Percentiles rank a stretch among this genome's conserved stretches.
These are phyloP conservation scores for Sutorius australiensis DNA, from an alignment of 768 basidiomycete species.

Conservation along the genomic window DNA sequence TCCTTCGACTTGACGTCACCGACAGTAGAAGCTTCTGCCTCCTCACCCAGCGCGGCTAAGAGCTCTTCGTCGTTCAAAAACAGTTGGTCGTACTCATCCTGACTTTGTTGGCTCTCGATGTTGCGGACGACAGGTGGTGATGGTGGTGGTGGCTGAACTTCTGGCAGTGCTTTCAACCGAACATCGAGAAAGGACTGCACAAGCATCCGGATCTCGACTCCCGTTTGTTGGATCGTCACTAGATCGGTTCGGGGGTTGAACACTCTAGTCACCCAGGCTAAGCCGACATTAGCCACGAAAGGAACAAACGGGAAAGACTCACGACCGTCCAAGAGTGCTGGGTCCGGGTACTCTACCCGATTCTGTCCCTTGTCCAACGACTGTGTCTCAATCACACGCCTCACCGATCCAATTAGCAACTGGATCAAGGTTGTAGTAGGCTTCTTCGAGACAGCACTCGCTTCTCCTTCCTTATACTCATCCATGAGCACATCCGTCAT, in stretches of 20 bases:
- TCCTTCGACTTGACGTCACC: constrained; percentile 43
- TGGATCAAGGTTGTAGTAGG: constrained; percentile 41
- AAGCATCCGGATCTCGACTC: constrained; percentile 53
- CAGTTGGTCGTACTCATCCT: constrained; percentile 66
- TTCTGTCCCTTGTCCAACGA: constrained; percentile 36
- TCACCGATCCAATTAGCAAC: constrained; percentile 54
- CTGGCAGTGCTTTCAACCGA: constrained; percentile 46
- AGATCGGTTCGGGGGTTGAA: constrained; percentile 46
- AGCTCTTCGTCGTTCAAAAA: constrained; percentile 60
- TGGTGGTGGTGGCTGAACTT: constrained; percentile 34
- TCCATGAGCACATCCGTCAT: constrained; percentile 51
- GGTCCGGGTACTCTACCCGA: constrained; percentile 56
- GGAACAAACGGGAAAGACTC: constrained; percentile 21
- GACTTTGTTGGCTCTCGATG: constrained; percentile 62
- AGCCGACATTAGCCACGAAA: constrained; percentile 7
- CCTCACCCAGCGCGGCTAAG: constrained; percentile 48
- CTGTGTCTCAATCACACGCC: constrained; percentile 45
- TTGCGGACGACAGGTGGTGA: constrained; percentile 27
- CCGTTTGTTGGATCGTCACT: constrained; percentile 38
- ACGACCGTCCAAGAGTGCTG: constrained; percentile 54
- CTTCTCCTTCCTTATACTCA: constrained; percentile 44
- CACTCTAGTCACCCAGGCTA: constrained; percentile 58
- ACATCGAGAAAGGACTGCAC: constrained; percentile 60
- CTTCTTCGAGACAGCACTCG: constrained; percentile 20
- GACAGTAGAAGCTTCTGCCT: constrained; percentile 18